These are phyloP conservation scores for Musa beccarii DNA, from an alignment of 176 grass and related monocot species.

Conservation along the genomic window DNA sequence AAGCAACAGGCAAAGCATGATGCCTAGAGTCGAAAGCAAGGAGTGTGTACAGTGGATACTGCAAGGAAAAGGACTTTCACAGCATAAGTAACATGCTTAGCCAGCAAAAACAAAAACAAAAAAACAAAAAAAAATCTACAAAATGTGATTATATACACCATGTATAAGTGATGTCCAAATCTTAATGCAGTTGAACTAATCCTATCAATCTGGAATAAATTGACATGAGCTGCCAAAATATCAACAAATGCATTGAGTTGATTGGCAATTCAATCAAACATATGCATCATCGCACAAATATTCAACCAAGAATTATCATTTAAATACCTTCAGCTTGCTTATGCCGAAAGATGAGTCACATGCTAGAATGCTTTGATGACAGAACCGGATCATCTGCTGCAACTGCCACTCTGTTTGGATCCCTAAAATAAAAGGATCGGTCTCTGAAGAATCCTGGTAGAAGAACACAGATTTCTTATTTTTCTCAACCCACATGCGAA, in stretches of 20 bases:
- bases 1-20: conserved; percentile 76
- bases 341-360: conserved; percentile 75
- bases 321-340: conserved; percentile 83
- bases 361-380: conserved; percentile 66
- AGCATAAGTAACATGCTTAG: background rate
- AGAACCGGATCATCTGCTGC: conserved; percentile 83
- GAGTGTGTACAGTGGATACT: conserved; percentile 78
- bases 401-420: conserved; percentile 89
- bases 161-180: background rate
- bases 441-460: conserved; percentile 69
- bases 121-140: background rate
- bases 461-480: conserved; percentile 88
- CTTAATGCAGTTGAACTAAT: background rate
- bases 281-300: background rate
- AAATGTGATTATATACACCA: background rate
- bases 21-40: conserved; percentile 84
- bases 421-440: conserved; percentile 65
- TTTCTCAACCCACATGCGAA: conserved; percentile 83
- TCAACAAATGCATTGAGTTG: background rate
- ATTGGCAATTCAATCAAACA: background rate
- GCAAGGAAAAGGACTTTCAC: conserved; percentile 18
- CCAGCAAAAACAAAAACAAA: background rate
- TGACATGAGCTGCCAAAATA: background rate
- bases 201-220: background rate
- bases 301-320: background rate